phyloP scores from a whole-genome alignment of 768 basidiomycete species.

The Lentinula aciculospora region DNA sequence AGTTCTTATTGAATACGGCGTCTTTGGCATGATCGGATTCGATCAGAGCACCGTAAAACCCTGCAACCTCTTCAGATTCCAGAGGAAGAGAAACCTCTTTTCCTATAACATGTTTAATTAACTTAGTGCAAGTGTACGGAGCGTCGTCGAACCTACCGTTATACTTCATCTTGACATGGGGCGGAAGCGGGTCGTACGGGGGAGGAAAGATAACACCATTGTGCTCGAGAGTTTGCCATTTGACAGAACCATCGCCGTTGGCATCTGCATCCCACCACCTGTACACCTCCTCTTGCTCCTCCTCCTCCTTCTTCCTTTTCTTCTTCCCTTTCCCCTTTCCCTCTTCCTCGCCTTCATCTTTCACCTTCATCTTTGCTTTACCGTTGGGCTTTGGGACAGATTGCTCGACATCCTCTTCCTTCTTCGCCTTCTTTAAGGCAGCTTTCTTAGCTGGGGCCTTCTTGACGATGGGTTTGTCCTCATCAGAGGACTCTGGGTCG shows the following conservation, averaged over 20 bases:
- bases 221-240: conserved; percentile 96
- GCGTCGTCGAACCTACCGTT: conserved; percentile 50
- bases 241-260: conserved; percentile 70
- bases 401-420: conserved; percentile 39
- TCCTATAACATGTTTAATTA: conserved; percentile 37
- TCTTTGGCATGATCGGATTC: conserved; percentile 93
- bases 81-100: conserved; percentile 72
- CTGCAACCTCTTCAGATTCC: conserved; percentile 93
- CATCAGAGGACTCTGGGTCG: conserved; percentile 40
- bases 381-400: conserved; percentile 24
- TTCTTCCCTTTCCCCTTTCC: conserved; percentile 25
- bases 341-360: conserved; percentile 29
- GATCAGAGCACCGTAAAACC: conserved; percentile 90
- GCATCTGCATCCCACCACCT: conserved; percentile 85
- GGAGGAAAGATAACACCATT: conserved; percentile 94
- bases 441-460: conserved; percentile 41
- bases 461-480: conserved; percentile 37
- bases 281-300: conserved; percentile 70
- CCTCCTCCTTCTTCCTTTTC: conserved; percentile 52
- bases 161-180: conserved; percentile 89
- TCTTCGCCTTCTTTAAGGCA: conserved; percentile 48
- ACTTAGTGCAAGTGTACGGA: neutral
- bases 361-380: conserved; percentile 31
- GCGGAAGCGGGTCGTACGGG: conserved; percentile 83
- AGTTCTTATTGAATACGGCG: conserved; percentile 85